Evolutionary conservation across 257 asterid species (phyloP).

Genomic region (Solanum virginianum): DNA sequence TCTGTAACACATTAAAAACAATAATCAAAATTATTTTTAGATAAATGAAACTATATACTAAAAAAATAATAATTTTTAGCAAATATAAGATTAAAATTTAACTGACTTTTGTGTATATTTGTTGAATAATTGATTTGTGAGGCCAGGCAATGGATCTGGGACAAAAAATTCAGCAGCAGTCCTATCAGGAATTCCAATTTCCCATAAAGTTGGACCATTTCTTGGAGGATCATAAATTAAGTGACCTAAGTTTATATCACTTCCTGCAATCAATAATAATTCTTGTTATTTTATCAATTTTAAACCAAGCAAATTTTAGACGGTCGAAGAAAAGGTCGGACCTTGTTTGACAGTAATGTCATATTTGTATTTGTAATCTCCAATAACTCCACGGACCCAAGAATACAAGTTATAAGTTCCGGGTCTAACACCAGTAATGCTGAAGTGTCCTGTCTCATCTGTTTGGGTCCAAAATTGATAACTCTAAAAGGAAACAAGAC

Average conservation of each 20-base stretch:
- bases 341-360: constrained; percentile 1
- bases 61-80: not conserved
- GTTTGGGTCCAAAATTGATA: constrained; percentile 10
- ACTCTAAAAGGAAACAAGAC: not conserved
- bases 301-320: not conserved
- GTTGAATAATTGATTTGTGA: not conserved
- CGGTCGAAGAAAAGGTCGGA: not conserved
- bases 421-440: not conserved
- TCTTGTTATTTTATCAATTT: not conserved
- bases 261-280: not conserved
- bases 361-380: not conserved
- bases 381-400: constrained; percentile 4
- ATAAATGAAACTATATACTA: not conserved
- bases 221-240: constrained; percentile 7
- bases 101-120: not conserved
- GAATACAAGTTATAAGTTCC: constrained; percentile 6
- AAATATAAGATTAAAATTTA: not conserved
- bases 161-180: constrained; percentile 2
- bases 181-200: constrained; percentile 8
- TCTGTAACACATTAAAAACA: not conserved
- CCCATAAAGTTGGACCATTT: constrained; percentile 11
- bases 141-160: not conserved
- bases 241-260: not conserved
- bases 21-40: not conserved
- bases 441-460: constrained; percentile 1